These are phyloP conservation scores for Trametes cinnabarina DNA, from an alignment of 768 basidiomycete genomes.

Conservation along the genomic window DNA sequence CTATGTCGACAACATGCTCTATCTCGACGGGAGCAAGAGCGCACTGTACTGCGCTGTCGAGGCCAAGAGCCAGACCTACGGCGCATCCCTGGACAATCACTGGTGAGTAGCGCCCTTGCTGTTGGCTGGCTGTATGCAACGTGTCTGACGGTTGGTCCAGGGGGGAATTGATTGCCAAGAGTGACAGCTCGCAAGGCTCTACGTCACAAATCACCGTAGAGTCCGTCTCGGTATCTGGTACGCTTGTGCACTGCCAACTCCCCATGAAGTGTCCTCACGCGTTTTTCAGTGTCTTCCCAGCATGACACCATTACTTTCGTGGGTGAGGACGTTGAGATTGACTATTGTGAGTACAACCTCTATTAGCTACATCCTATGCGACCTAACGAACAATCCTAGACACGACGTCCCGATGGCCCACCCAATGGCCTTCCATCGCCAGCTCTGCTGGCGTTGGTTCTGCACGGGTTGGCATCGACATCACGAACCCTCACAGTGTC, in stretches of 20 bases:
- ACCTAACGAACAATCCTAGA: not conserved
- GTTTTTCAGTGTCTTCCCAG: not conserved
- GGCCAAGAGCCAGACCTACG: constrained; percentile 1
- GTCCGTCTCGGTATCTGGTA: not conserved
- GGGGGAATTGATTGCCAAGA: constrained; percentile 4
- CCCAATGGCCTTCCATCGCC: not conserved
- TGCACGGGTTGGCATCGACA: constrained; percentile 9
- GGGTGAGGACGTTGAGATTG: constrained; percentile 9
- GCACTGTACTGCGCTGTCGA: constrained; percentile 9
- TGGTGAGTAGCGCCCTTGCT: not conserved
- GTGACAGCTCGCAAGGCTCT: not conserved
- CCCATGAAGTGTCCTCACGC: not conserved
- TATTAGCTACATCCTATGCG: too few relatives aligned
- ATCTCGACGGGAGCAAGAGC: constrained; percentile 9
- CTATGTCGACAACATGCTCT: constrained; percentile 13
- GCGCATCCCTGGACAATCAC: constrained; percentile 11
- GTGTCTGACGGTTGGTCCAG: not conserved
- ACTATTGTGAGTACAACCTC: constrained; percentile 6
- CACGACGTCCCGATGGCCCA: constrained; percentile 7
- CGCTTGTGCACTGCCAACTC: not conserved
- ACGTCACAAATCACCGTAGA: not conserved
- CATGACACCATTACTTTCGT: constrained; percentile 5
- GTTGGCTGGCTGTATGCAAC: too few relatives aligned
- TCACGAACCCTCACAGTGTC: constrained; percentile 8
- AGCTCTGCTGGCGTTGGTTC: not conserved